Base-by-base conservation (phyloP, 257 asterid species). In the Agastache rugosa region DNA sequence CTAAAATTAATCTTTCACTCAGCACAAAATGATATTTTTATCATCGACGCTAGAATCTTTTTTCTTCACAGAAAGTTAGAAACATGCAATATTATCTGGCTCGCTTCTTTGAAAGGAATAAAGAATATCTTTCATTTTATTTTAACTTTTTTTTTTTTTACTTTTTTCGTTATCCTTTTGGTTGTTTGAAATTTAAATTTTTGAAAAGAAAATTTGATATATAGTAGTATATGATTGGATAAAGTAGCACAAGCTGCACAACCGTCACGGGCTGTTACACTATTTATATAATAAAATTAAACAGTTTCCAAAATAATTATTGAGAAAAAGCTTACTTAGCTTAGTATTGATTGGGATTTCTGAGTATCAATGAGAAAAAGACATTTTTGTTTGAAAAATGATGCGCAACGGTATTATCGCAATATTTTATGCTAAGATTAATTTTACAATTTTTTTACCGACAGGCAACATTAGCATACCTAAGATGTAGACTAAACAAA, bases 121-220 rank as follows among this genome's bases (percentile, higher is more conserved):
- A 23, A 50, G 54, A 63, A 10, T 2, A 31, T 5, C 6, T 31
- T 66, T 11, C 12, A 47, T 17, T 4, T 35, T 1, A 12, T 5
- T 41, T n/a, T n/a, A n/a, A n/a, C n/a, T n/a, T n/a, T n/a, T 44
- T 39, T 42, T 1, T 10, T 8, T 39, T 8, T 37, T 6, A 1
- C 7, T 9, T 39, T 10, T 39, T 39, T 39, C 0, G 37, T 31
- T 31, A 31, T 31, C 37, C 44, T 39, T 2, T 23, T 50, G 9
- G 7, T 54, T 6, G 25, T 61, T 63, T 66, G 19, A 77, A 71
- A 55, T 71, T 77, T 22, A 55, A 71, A 77, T 51, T 39, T 60
- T 63, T 11, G 48, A 64, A 63, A 70, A 61, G 9, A 9, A 7
- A 9, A n/a, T 75, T 65, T 67, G 50, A 27, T n/a, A 5, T 11